Conservation (phyloP, 108 stramenopile genomes). For the Fistulifera pelliculosa region DNA sequence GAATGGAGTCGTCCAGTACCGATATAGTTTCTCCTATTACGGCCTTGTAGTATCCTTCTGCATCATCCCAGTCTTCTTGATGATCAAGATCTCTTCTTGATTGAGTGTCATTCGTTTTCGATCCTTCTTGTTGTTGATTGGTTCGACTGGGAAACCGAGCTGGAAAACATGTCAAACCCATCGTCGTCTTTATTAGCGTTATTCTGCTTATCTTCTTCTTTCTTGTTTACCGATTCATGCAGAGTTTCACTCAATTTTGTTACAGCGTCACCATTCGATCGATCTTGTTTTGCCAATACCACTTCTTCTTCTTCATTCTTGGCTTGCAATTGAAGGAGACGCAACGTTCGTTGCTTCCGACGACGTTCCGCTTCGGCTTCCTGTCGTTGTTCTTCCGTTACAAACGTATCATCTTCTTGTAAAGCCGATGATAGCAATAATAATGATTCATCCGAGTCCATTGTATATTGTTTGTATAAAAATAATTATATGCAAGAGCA, state of each 20-base stretch:
- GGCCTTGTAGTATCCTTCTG: conserved; percentile 96
- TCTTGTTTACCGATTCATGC: neutral
- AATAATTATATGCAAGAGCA: no score
- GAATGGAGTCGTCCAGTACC: conserved; percentile 3
- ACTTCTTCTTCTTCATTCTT: neutral
- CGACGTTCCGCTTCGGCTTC: conserved; percentile 7
- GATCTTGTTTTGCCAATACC: neutral
- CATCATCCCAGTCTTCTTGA: conserved; percentile 87
- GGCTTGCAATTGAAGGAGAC: neutral
- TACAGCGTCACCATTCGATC: neutral
- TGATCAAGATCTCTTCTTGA: conserved; percentile 13
- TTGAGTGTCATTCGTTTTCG: neutral
- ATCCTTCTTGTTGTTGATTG: neutral
- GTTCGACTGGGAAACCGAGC: conserved; percentile 17
- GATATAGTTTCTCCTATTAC: conserved; percentile 72
- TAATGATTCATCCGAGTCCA: no score
- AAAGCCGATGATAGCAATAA: no score
- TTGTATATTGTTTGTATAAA: no score
- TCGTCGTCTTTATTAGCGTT: conserved; percentile 6
- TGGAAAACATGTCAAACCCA: conserved; percentile 38
- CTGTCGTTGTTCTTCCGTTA: conserved; percentile 14
- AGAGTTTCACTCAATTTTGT: neutral
- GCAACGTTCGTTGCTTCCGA: neutral
- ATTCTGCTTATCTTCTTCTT: neutral
- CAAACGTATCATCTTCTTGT: conserved; percentile 12